phyloP scores from a whole-genome alignment of 495 filamentous ascomycete genomes.

The Copromyces sp. region DNA sequence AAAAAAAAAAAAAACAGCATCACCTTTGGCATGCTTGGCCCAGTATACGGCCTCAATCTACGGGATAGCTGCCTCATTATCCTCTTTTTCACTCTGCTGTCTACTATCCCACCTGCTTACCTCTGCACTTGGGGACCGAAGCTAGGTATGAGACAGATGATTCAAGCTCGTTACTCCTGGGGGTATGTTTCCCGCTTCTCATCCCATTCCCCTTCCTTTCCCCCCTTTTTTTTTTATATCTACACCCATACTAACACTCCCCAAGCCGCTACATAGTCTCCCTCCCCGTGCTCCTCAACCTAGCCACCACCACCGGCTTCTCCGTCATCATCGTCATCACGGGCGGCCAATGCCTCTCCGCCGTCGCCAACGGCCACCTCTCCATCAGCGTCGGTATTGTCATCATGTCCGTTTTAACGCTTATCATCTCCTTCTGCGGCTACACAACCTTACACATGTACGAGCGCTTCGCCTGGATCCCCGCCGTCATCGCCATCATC shows the following conservation, averaged over 20 bases:
- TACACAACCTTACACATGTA: constrained; percentile 47
- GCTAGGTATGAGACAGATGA: constrained; percentile 46
- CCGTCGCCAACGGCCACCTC: constrained; percentile 39
- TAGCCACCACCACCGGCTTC: constrained; percentile 39
- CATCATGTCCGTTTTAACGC: constrained; percentile 42
- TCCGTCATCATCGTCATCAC: constrained; percentile 37
- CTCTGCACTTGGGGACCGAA: constrained; percentile 40
- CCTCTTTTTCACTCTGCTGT: constrained; percentile 44
- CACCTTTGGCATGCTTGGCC: constrained; percentile 47
- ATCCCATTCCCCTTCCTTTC: background rate
- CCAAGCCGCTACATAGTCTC: constrained; percentile 30
- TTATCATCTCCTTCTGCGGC: constrained; percentile 51
- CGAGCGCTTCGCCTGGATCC: constrained; percentile 53
- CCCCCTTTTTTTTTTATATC: background rate
- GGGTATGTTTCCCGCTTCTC: constrained; percentile 20
- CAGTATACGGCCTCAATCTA: constrained; percentile 37
- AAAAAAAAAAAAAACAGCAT: constrained; percentile 24
- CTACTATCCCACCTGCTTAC: constrained; percentile 39
- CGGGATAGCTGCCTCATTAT: constrained; percentile 41
- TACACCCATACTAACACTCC: background rate
- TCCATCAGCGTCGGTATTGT: constrained; percentile 39
- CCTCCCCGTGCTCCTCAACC: constrained; percentile 39
- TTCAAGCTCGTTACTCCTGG: constrained; percentile 44
- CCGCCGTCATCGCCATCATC: constrained; percentile 39
- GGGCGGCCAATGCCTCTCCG: constrained; percentile 41